Conservation (phyloP, 305 asterid species). For the Fraxinus sp. region DNA sequence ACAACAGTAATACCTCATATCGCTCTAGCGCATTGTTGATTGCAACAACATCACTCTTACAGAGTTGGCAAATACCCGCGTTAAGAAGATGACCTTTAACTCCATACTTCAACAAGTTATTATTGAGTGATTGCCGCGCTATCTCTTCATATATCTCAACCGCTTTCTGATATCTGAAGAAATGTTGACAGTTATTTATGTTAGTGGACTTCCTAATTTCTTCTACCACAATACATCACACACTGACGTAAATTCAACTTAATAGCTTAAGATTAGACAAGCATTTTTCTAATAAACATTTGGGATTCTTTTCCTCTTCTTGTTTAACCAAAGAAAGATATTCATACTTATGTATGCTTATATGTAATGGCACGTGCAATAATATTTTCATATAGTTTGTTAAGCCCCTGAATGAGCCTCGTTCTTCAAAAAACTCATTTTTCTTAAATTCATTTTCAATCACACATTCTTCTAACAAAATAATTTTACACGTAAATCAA, state of each 20-base stretch:
- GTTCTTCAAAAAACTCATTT: too few relatives aligned
- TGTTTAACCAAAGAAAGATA: not conserved
- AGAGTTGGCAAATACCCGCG: slow-evolving; percentile 84
- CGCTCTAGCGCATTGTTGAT: slow-evolving; percentile 67
- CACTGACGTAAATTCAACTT: not conserved
- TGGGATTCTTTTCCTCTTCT: not conserved
- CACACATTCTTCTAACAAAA: too few relatives aligned
- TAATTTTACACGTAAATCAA: too few relatives aligned
- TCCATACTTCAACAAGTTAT: slow-evolving; percentile 82
- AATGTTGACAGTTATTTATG: slow-evolving; percentile 23
- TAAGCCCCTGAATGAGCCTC: too few relatives aligned
- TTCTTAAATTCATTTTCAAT: too few relatives aligned
- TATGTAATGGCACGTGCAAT: not conserved
- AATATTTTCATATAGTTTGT: too few relatives aligned
- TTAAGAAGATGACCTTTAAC: slow-evolving; percentile 85
- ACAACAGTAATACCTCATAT: slow-evolving; percentile 54
- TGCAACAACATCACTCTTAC: slow-evolving; percentile 74
- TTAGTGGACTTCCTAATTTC: slow-evolving; percentile 14
- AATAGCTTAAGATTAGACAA: not conserved
- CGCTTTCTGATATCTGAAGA: slow-evolving; percentile 64
- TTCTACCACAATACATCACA: slow-evolving; percentile 2
- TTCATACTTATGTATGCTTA: not conserved
- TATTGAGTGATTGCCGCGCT: slow-evolving; percentile 63
- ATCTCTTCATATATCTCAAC: slow-evolving; percentile 71
- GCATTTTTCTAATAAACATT: not conserved